Base-by-base conservation (phyloP, 148 eudicot species). In the Salicornia ramosissima region DNA sequence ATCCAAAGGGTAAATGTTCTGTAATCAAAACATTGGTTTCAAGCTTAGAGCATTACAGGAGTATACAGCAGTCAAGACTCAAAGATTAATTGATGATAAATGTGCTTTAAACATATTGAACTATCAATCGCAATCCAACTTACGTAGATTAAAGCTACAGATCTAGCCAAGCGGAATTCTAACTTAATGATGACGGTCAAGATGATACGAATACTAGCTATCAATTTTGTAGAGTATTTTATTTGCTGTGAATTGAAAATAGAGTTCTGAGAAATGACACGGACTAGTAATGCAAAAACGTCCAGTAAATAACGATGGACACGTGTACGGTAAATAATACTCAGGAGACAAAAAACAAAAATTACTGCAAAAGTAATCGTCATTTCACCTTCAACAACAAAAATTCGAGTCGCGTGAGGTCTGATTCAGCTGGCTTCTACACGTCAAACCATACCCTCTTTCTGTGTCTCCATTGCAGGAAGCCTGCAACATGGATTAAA, bases 321-420 rank as follows among this genome's bases (percentile, higher is more conserved):
- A 75, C 73, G 74, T 65, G 74, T 55, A 76, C 51, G 65, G 65
- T n/a, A 19, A 5, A 36, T 19, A 45, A 18, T 28, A 64, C 25
- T 63, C 64, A 69, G 34, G 39, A 36, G 0, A 12, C 19, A 10
- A 73, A 30, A 45, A 1, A 15, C 2, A 16, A 14, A 34, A 33
- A 36, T 28, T 3, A 30, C 5, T 1, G 2, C 21, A 13, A 51
- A 51, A 51, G 18, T 21, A 11, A 36, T 3, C 31, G 55, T 46
- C 16, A 22, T 64, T 53, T 45, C 26, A 67, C 40, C 45, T 16
- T 4, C 5, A 13, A 26, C 1, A 68, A 12, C 26, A 26, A 69
- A 29, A 75, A 42, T 26, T 69, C 39, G 45, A 57, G 49, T 10
- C 64, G 68, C 74, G 73, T 69, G 73, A 62, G 16, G 64, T 52